Base-by-base conservation (phyloP, 176 grass and related monocot species). In the Miscanthus lutarioriparius region DNA sequence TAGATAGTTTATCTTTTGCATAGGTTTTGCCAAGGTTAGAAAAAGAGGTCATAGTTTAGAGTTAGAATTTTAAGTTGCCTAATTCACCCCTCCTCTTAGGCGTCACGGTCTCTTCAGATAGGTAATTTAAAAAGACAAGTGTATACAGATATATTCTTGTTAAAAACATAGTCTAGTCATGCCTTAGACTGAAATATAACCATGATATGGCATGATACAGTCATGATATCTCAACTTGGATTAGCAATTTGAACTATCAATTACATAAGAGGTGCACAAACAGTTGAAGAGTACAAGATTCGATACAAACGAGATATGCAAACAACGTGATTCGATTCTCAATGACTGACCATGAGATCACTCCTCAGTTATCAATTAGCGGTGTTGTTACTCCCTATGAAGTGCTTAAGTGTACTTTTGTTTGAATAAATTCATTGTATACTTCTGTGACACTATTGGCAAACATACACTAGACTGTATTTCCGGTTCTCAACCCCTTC, bases 191-290 rank as follows among this genome's bases (percentile, higher is more conserved):
- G 40, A 27, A 72, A 72, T 28, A 27, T 43, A 72, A 72, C 40
- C 26, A 9, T 27, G 70, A 72, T 7, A 45, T 45, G 70, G 45
- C 40, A 26, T 45, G 40, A 72, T 72, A 72, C 22, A 16, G 2
- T 27, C n/a, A 72, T 16, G 23, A 73, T 73, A 73, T 47, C 23
- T 73, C 70, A 47, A 73, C 6, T 73, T 47, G 70, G n/a, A 26
- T 15, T 72, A 47, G n/a, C 12, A 72, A 47, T 45, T 41, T 72
- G 23, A 23, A 45, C 12, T 47, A 72, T 72, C 40, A 45, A 47
- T 47, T 47, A 9, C 39, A 16, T 72, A 72, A 16, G 70, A 47
- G 70, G 70, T 44, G 43, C 38, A 72, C 39, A 45, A 73, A 73
- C 23, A 73, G 6, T 2, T 73, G 41, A 72, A 72, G 70, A 73